Base-by-base conservation (phyloP, 1,284 basidiomycete species). In the Ganoderma meredithae region DNA sequence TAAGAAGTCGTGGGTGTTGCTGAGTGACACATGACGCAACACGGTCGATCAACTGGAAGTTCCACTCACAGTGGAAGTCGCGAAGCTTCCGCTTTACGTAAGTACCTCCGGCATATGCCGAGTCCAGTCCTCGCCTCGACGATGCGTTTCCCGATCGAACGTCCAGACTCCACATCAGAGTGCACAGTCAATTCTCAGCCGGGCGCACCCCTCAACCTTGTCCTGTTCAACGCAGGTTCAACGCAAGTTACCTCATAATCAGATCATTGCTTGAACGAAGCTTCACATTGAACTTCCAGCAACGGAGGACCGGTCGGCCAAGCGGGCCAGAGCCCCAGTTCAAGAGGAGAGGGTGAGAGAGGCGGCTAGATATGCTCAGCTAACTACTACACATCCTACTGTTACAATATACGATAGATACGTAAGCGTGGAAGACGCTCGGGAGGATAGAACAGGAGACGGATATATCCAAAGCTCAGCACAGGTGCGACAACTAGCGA, bases 341-440 rank as follows among this genome's bases (percentile, higher is more conserved):
- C 17, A 7, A 25, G 22, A 15, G 31, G 53, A 17, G n/a, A 36
- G 12, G 39, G 39, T 25, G 64, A 66, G 64, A 44, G 39, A 44
- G 39, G 60, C 40, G 64, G 36, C 60, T 36, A 25, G 36, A 53
- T 36, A 55, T 64, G 43, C 25, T 47, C 33, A 33, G 39, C 15
- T 55, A 39, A 17, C 43, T 64, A 68, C 67, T 64, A 62, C 66
- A 67, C 49, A 64, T 40, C 58, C 62, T 67, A 68, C 40, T 58
- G 58, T 36, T 68, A 68, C 67, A 68, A 52, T 68, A 52, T 68
- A 68, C 40, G 67, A 64, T 68, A 68, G 27, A 33, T 47, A 17
- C 17, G 44, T 44, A 22, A 3, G 36, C 43, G 27, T 36, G 33
- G 13, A 58, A 7, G 22, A 56, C 6, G 44, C 31, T 31, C 47